These are phyloP conservation scores for Trichoderma breve DNA, from an alignment of 2,329 filamentous ascomycete species.

Conservation along the genomic window DNA sequence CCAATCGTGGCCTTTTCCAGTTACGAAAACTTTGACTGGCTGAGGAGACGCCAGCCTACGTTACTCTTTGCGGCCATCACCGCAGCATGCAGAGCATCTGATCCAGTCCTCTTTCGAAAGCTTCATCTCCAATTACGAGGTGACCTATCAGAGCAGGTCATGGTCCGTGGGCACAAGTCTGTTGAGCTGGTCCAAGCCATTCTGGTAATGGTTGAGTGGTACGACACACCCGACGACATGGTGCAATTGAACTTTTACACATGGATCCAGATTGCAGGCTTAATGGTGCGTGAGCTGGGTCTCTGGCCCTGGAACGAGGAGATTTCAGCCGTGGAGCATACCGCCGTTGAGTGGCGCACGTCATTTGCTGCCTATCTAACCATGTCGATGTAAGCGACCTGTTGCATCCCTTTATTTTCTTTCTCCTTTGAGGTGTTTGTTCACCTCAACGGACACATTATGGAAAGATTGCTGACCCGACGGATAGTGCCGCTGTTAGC, in stretches of 20 bases:
- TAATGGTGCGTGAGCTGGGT: not conserved
- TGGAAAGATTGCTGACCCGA: not conserved
- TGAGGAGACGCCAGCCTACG: not conserved
- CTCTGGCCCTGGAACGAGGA: slow-evolving; percentile 4
- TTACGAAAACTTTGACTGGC: not conserved
- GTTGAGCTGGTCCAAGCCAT: not conserved
- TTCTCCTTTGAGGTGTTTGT: not conserved
- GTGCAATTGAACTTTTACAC: not conserved
- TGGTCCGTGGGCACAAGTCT: not conserved
- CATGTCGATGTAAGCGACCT: not conserved
- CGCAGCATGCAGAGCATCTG: not conserved
- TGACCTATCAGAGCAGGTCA: not conserved
- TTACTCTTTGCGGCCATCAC: not conserved
- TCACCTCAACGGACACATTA: not conserved
- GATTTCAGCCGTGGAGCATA: not conserved
- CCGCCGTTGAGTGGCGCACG: not conserved
- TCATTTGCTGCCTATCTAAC: not conserved
- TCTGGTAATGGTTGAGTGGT: not conserved
- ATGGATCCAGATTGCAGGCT: not conserved
- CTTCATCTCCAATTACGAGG: not conserved
- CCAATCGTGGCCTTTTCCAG: not conserved
- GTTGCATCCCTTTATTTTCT: not conserved
- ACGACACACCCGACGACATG: not conserved
- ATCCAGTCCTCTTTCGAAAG: not conserved
- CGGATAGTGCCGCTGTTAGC: not conserved